Percentiles rank a stretch among this genome's conserved stretches.
These are phyloP conservation scores for Kodamaea jinghongensis DNA, from an alignment of 805 yeast genomes.

Conservation along the genomic window DNA sequence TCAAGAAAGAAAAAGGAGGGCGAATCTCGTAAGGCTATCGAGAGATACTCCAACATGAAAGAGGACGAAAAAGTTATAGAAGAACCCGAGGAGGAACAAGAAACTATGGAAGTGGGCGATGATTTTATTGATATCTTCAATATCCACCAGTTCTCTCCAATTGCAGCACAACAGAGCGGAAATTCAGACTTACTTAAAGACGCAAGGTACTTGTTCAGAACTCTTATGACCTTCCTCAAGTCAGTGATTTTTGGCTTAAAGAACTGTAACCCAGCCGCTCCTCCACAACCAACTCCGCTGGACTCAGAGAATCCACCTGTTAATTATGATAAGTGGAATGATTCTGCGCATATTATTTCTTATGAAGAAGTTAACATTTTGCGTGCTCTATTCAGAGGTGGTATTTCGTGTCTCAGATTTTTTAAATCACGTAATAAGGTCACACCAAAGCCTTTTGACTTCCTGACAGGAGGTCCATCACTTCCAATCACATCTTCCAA, in stretches of 20 bases:
- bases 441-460: slow-evolving; percentile 41
- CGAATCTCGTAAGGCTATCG: slow-evolving; percentile 42
- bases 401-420: slow-evolving; percentile 74
- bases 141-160: slow-evolving; percentile 49
- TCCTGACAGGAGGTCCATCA: slow-evolving; percentile 75
- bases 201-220: slow-evolving; percentile 82
- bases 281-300: slow-evolving; percentile 40
- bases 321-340: slow-evolving; percentile 67
- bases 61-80: slow-evolving; percentile 28
- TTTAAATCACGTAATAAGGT: slow-evolving; percentile 50
- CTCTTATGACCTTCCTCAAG: slow-evolving; percentile 84
- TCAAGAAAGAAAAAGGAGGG: slow-evolving; percentile 38
- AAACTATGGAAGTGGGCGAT: slow-evolving; percentile 22
- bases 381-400: slow-evolving; percentile 76
- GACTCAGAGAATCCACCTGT: slow-evolving; percentile 47
- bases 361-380: slow-evolving; percentile 80
- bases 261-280: slow-evolving; percentile 78
- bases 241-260: slow-evolving; percentile 87
- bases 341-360: slow-evolving; percentile 77
- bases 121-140: slow-evolving; percentile 29
- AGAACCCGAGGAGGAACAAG: slow-evolving; percentile 5
- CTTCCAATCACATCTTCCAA: slow-evolving; percentile 83
- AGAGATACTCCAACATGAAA: slow-evolving; percentile 31
- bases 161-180: slow-evolving; percentile 50
- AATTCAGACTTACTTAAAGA: slow-evolving; percentile 75